Conservation (phyloP, 371 early-diverging fungal species). For the Scutellospora calospora region DNA sequence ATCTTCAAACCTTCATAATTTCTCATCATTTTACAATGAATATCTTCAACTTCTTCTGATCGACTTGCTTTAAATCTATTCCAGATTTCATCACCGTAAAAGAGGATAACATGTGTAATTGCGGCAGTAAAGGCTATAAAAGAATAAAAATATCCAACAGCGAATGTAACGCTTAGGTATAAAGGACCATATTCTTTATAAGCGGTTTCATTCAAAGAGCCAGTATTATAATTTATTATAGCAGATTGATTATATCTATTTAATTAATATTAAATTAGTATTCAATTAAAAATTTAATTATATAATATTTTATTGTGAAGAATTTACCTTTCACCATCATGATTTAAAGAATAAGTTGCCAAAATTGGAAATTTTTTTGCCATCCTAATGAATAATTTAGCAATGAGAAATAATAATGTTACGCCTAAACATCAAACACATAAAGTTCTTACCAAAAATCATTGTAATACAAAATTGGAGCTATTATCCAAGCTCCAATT, state of each 20-base stretch:
- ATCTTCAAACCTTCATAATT: constrained; percentile 45
- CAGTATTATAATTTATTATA: constrained; percentile 42
- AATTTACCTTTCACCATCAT: constrained; percentile 34
- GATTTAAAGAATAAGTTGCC: constrained; percentile 22
- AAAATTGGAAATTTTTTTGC: constrained; percentile 36
- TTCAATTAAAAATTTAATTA: neutral
- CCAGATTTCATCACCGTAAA: constrained; percentile 62
- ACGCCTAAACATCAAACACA: no score
- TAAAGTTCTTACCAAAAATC: constrained; percentile 33
- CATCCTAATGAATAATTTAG: neutral
- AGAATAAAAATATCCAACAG: constrained; percentile 36
- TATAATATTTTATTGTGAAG: neutral
- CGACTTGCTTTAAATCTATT: constrained; percentile 52
- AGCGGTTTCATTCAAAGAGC: constrained; percentile 52
- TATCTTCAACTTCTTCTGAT: constrained; percentile 55
- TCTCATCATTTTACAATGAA: constrained; percentile 60
- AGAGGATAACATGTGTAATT: constrained; percentile 61
- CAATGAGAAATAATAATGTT: neutral
- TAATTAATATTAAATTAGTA: neutral
- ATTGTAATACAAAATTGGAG: constrained; percentile 39
- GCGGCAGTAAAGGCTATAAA: constrained; percentile 64
- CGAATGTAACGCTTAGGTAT: constrained; percentile 53
- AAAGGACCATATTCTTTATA: constrained; percentile 63
- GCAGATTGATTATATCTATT: constrained; percentile 39
- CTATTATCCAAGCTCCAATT: constrained; percentile 39